Conservation (phyloP, 2,329 filamentous ascomycete species). For the Pseudogymnoascus sp. region DNA sequence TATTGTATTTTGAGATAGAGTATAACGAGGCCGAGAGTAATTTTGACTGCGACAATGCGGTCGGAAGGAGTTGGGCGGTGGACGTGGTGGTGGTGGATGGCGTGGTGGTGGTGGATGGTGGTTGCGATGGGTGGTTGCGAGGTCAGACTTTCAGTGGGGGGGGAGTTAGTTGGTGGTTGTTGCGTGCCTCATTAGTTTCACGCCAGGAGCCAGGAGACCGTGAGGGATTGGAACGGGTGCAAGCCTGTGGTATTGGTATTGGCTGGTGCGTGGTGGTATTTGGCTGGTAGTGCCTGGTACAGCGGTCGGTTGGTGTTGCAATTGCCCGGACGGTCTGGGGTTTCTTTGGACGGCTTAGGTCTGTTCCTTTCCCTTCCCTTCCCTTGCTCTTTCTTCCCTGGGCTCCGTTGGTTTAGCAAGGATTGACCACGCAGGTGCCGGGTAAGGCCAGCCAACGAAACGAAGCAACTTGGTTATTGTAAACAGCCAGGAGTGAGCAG, state of each 20-base stretch:
- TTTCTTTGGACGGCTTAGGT: neutral
- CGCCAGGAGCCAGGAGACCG: neutral
- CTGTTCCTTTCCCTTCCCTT: neutral
- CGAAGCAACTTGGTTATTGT: neutral
- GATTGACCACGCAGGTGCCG: neutral
- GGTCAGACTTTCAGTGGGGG: neutral
- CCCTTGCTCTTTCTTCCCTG: neutral
- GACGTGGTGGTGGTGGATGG: neutral
- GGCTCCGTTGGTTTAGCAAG: neutral
- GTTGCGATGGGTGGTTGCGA: neutral
- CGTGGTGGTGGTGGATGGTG: neutral
- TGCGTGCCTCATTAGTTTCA: slow-evolving; percentile 1
- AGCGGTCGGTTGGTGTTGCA: neutral
- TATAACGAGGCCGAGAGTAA: slow-evolving; percentile 15
- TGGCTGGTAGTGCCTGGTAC: neutral
- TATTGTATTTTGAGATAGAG: slow-evolving; percentile 36
- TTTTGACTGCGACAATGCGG: slow-evolving; percentile 25
- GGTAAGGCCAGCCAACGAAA: neutral
- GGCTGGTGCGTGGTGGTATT: neutral
- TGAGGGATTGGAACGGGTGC: neutral
- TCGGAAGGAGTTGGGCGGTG: slow-evolving; percentile 2
- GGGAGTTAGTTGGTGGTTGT: neutral
- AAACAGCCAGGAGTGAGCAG: neutral
- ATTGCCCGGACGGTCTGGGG: neutral
- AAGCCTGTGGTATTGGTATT: neutral